Conservation (phyloP, 495 filamentous ascomycete genomes). For the Penicillium cataractarum region DNA sequence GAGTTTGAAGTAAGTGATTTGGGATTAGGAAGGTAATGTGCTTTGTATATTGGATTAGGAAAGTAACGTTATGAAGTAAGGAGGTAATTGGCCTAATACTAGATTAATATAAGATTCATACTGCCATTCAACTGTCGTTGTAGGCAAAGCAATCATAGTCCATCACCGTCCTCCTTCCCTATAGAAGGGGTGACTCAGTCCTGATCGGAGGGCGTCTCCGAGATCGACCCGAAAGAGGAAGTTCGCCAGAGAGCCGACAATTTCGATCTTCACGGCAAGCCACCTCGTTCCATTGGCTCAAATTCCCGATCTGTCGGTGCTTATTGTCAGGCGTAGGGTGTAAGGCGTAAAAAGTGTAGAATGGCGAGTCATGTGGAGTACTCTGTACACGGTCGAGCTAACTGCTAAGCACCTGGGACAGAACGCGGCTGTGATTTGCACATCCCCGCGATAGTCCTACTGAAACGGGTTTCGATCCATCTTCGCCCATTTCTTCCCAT, state of each 20-base stretch:
- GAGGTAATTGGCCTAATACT: background rate
- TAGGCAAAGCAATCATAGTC: background rate
- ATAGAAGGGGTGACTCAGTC: background rate
- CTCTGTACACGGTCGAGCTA: background rate
- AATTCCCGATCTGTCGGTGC: constrained; percentile 15
- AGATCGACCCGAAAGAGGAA: constrained; percentile 39
- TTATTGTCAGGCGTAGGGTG: background rate
- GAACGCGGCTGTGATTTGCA: background rate
- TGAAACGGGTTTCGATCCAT: background rate
- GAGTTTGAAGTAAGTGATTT: background rate
- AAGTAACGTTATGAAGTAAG: background rate
- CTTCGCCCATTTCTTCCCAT: background rate
- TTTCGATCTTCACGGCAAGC: constrained; percentile 17
- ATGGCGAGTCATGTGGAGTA: background rate
- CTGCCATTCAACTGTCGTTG: background rate
- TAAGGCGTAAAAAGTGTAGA: background rate
- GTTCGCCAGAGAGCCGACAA: constrained; percentile 25
- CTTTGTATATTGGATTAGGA: background rate
- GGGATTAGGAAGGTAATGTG: background rate
- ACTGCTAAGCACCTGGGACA: background rate
- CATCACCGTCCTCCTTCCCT: background rate
- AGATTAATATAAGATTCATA: background rate
- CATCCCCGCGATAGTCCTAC: background rate
- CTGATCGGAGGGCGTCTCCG: constrained; percentile 25
- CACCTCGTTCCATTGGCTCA: constrained; percentile 24